These are phyloP conservation scores for Pichia heedii DNA, from an alignment of 805 yeast genomes.

Conservation along the genomic window DNA sequence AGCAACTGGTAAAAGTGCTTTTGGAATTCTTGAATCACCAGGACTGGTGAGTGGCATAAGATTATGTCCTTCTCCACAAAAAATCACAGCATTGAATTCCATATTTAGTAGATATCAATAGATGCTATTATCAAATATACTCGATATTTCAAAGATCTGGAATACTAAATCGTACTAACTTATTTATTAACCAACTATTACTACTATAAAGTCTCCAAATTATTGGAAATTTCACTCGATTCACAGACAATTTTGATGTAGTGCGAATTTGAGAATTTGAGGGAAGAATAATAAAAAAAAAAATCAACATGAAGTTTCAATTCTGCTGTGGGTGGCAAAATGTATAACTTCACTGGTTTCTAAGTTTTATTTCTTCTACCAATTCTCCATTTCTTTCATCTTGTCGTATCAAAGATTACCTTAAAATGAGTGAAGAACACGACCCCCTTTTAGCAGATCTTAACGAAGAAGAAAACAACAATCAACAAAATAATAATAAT, in stretches of 20 bases:
- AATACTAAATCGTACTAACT: too few relatives aligned
- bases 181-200: too few relatives aligned
- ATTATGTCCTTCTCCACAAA: conserved; percentile 77
- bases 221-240: not conserved
- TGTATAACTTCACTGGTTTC: not conserved
- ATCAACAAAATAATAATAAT: not conserved
- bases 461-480: conserved; percentile 27
- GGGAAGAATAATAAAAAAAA: too few relatives aligned
- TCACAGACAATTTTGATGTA: not conserved
- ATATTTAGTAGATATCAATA: conserved; percentile 32
- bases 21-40: conserved; percentile 58
- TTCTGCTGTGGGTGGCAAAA: conserved; percentile 1
- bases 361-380: not conserved
- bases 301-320: not conserved
- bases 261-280: not conserved
- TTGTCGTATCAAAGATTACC: not conserved
- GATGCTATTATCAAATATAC: too few relatives aligned
- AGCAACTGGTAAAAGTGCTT: conserved; percentile 84
- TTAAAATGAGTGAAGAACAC: conserved; percentile 37
- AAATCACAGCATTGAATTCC: conserved; percentile 88
- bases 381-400: not conserved
- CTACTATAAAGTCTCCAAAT: too few relatives aligned
- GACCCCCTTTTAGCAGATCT: conserved; percentile 74
- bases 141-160: too few relatives aligned
- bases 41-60: conserved; percentile 64